Base-by-base conservation (phyloP, 2,329 filamentous ascomycete species). In the Drechslerella coelobrocha region DNA sequence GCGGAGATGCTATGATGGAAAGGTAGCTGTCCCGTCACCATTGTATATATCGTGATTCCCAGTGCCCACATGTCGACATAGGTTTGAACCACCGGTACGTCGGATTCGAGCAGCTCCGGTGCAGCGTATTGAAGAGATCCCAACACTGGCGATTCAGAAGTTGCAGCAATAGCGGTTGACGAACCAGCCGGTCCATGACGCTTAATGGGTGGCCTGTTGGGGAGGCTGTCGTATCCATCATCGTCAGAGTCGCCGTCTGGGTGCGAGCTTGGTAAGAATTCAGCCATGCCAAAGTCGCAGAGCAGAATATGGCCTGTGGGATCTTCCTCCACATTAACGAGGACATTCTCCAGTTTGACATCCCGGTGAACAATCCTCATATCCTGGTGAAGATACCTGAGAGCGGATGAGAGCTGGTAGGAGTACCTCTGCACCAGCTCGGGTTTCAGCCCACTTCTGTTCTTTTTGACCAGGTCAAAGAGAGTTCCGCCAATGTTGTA, bases 201-300 rank as follows among this genome's bases (percentile, higher is more conserved):
- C 68, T 79, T 79, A 6, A 79, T 78, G 24, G 83, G 80, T 56
- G 83, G 81, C 8, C 82, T 78, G 74, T 83, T 81, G 6, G 61
- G 68, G 9, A 78, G 77, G 73, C 80, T 78, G 59, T 81, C 80
- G 61, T 81, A 81, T 5, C 83, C 82, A 68, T 83, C 82, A 10
- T 81, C 79, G 8, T 82, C 81, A 5, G 79, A 78, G 24, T 80
- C 80, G 21, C 82, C 82, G 68, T 82, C 81, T 69, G 86, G 85
- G 41, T 71, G 60, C n/a, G 61, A 71, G 61, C 80, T 83, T 21
- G 82, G 81, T 73, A 88, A 82, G 79, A 87, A 89, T 76, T 89
- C 86, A 10, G 87, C 86, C 80, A 89, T 86, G 51, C 87, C 87
- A 75, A 89, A 89, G 76, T 89, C 87, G 77, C 86, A 88, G 3